Evolutionary conservation across 1,139 yeast species (phyloP).

Genomic region (Debaryomycetaceae sp.): DNA sequence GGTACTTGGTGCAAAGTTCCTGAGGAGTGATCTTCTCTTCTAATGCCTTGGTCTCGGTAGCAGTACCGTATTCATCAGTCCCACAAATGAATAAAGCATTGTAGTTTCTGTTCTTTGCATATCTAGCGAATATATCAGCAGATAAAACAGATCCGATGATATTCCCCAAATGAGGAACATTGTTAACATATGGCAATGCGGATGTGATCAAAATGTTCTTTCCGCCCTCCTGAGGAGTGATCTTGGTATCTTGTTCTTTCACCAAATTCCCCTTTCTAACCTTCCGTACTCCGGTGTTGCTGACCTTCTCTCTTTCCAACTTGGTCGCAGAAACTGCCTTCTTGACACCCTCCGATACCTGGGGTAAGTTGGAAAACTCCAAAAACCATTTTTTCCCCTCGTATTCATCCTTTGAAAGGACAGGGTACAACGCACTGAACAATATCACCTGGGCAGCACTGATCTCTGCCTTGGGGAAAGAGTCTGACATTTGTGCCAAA

Average conservation of each 20-base stretch:
- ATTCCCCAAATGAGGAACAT: conserved; percentile 97
- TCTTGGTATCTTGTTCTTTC: conserved; percentile 28
- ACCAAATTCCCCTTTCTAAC: conserved; percentile 41
- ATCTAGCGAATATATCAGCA: conserved; percentile 93
- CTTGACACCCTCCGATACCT: conserved; percentile 37
- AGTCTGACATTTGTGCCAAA: conserved; percentile 8
- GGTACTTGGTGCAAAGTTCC: conserved; percentile 86
- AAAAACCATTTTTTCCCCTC: conserved; percentile 35
- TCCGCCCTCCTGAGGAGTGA: conserved; percentile 61
- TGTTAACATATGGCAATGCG: conserved; percentile 95
- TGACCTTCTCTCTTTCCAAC: conserved; percentile 44
- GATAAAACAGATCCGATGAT: conserved; percentile 91
- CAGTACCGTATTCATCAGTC: conserved; percentile 99
- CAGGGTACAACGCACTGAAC: conserved; percentile 43
- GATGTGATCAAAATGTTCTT: conserved; percentile 87
- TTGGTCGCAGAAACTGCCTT: conserved; percentile 37
- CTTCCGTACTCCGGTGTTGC: conserved; percentile 56
- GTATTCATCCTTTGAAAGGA: conserved; percentile 13
- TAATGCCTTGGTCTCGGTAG: conserved; percentile 96
- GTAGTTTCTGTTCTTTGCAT: conserved; percentile 83
- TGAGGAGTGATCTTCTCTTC: conserved; percentile 89
- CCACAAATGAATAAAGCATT: conserved; percentile 89
- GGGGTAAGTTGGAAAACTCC: conserved; percentile 32
- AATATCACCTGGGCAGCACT: conserved; percentile 44
- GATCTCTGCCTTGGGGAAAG: conserved; percentile 16